Evolutionary conservation across 768 basidiomycete genomes (phyloP).

Genomic region (Pleurotus tuber-regium): DNA sequence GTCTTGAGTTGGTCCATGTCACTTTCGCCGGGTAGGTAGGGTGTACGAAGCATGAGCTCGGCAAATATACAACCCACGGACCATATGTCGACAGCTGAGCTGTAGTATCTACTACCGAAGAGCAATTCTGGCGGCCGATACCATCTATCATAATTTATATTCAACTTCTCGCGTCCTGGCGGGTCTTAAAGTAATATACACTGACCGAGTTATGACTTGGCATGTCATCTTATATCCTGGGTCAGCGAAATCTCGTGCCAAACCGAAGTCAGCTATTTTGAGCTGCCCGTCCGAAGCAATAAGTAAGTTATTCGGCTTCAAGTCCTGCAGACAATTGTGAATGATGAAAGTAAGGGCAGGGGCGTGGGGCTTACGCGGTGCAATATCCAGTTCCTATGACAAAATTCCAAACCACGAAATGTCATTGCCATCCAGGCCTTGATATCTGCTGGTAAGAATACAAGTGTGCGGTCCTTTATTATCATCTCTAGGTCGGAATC

Average conservation of each 20-base stretch:
- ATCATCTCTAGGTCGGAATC: conserved; percentile 96
- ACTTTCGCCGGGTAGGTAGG: conserved; percentile 92
- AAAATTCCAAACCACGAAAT: conserved; percentile 96
- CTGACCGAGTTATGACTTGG: conserved; percentile 94
- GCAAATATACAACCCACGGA: conserved; percentile 98
- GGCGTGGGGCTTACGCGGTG: conserved; percentile 62
- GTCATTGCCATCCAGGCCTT: conserved; percentile 99
- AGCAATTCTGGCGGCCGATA: conserved; percentile 96
- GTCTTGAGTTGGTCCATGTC: conserved; percentile 98
- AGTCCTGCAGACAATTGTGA: conserved; percentile 55
- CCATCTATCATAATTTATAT: conserved; percentile 59
- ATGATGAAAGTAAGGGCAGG: background rate
- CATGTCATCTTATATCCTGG: conserved; percentile 96
- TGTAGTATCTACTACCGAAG: conserved; percentile 88
- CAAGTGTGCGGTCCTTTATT: conserved; percentile 89
- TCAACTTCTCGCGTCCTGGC: background rate
- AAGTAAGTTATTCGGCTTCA: conserved; percentile 98
- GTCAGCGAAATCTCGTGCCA: conserved; percentile 94
- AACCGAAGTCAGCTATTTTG: conserved; percentile 98
- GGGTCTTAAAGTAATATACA: conserved; percentile 4
- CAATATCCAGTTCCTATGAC: conserved; percentile 90
- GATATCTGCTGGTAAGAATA: conserved; percentile 94
- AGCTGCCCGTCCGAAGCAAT: conserved; percentile 88
- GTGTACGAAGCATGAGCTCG: conserved; percentile 93
- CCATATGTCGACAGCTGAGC: conserved; percentile 94